Conservation (phyloP, 371 early-diverging fungal genomes). For the Chytridium lagenaria region DNA sequence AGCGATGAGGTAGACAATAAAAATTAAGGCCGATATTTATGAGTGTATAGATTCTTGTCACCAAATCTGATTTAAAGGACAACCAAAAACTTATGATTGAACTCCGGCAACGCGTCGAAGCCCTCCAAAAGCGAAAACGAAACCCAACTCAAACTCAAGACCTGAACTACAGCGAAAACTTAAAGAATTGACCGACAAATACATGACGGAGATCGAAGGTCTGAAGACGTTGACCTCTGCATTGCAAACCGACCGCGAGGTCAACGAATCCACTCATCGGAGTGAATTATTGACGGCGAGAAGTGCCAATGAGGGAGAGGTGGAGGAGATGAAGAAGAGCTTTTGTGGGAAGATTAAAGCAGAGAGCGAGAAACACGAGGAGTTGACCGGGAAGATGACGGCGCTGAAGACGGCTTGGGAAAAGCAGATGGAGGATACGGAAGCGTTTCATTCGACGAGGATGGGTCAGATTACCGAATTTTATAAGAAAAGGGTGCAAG, state of each 20-base stretch:
- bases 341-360: slow-evolving; percentile 50
- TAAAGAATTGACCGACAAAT: slow-evolving; percentile 52
- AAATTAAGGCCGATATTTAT: slow-evolving; percentile 1
- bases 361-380: slow-evolving; percentile 52
- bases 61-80: slow-evolving; percentile 58
- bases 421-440: slow-evolving; percentile 48
- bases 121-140: slow-evolving; percentile 52
- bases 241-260: slow-evolving; percentile 39
- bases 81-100: slow-evolving; percentile 48
- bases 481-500: slow-evolving; percentile 44
- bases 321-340: slow-evolving; percentile 46
- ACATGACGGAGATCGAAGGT: slow-evolving; percentile 49
- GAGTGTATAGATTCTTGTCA: slow-evolving; percentile 52
- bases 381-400: slow-evolving; percentile 36
- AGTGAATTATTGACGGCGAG: slow-evolving; percentile 37
- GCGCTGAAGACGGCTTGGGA: slow-evolving; percentile 51
- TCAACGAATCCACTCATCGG: slow-evolving; percentile 39
- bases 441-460: slow-evolving; percentile 31
- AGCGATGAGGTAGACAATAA: slow-evolving; percentile 44
- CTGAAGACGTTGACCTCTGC: slow-evolving; percentile 43
- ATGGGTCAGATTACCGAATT: slow-evolving; percentile 42
- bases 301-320: slow-evolving; percentile 30
- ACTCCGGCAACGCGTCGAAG: slow-evolving; percentile 55
- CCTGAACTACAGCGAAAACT: slow-evolving; percentile 47
- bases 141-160: slow-evolving; percentile 58